phyloP scores from a whole-genome alignment of 2,329 filamentous ascomycete species.

The Xylariaceae sp. region DNA sequence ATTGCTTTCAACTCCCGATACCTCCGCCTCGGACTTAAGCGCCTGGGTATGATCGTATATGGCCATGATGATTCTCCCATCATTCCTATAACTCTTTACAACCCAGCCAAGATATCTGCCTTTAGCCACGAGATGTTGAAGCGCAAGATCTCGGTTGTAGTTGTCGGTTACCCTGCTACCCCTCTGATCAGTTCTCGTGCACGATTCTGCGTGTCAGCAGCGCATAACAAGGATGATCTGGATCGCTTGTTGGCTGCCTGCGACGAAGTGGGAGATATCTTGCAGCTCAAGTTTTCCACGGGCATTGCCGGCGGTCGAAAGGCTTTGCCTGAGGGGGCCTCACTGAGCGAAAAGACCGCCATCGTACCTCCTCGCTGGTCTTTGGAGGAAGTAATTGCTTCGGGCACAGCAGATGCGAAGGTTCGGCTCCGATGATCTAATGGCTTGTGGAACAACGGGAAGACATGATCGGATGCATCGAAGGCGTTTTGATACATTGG shows the following conservation, averaged over 20 bases:
- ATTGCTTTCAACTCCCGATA: slow-evolving; percentile 98
- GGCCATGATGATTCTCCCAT: slow-evolving; percentile 98
- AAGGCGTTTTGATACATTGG: slow-evolving; percentile 20
- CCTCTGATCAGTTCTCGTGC: slow-evolving; percentile 92
- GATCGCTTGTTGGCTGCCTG: slow-evolving; percentile 85
- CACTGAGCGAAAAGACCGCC: slow-evolving; percentile 71
- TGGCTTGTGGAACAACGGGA: not conserved
- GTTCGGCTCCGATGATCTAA: slow-evolving; percentile 54
- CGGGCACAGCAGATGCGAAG: slow-evolving; percentile 73
- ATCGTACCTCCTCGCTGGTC: slow-evolving; percentile 76
- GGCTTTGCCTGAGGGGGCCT: slow-evolving; percentile 65
- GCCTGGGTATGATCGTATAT: slow-evolving; percentile 93
- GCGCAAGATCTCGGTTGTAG: slow-evolving; percentile 94
- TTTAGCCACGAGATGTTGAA: slow-evolving; percentile 99
- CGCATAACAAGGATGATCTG: slow-evolving; percentile 97
- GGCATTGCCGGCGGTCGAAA: slow-evolving; percentile 86
- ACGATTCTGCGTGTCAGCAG: slow-evolving; percentile 91
- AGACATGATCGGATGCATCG: slow-evolving; percentile 17
- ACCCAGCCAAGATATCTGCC: slow-evolving; percentile 97
- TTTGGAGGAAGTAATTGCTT: slow-evolving; percentile 74
- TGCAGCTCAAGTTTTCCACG: slow-evolving; percentile 96
- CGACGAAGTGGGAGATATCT: slow-evolving; percentile 84
- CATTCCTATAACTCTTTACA: slow-evolving; percentile 89
- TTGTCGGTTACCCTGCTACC: slow-evolving; percentile 95
- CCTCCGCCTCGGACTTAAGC: slow-evolving; percentile 94